phyloP scores from a whole-genome alignment of 2,329 filamentous ascomycete genomes.

The Phialophora tarda region DNA sequence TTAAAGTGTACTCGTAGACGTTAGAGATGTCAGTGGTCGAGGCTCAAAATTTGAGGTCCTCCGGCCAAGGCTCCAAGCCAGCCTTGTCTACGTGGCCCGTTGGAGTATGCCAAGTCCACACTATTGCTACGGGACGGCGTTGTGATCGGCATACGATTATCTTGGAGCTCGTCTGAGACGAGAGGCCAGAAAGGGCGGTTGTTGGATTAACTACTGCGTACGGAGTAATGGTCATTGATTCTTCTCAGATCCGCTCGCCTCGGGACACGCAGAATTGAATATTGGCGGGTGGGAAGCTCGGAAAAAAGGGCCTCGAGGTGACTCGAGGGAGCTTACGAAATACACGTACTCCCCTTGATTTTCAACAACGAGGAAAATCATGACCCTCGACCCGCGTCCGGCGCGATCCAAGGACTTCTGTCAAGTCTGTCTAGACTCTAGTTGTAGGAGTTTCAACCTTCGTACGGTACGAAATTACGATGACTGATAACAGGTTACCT shows the following conservation, averaged over 20 bases:
- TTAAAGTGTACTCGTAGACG: not conserved
- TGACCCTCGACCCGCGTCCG: no score
- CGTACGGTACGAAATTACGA: no score
- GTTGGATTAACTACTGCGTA: not conserved
- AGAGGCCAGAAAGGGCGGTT: not conserved
- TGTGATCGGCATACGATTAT: slow-evolving; percentile 9
- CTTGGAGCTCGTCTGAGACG: not conserved
- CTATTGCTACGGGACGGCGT: slow-evolving; percentile 8
- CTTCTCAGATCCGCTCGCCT: not conserved
- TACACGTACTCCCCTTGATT: no score
- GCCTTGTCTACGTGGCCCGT: slow-evolving; percentile 24
- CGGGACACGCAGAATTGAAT: not conserved
- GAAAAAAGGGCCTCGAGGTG: not conserved
- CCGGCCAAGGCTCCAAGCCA: slow-evolving; percentile 34
- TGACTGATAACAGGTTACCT: no score
- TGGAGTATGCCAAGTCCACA: slow-evolving; percentile 12
- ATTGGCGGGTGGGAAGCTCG: slow-evolving; percentile 5
- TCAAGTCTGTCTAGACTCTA: no score
- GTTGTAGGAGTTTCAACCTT: no score
- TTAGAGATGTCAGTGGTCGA: not conserved
- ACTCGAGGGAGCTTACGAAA: not conserved
- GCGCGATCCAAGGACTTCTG: no score
- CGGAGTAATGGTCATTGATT: not conserved
- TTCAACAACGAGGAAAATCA: no score
- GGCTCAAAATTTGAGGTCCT: slow-evolving; percentile 11